Conservation (phyloP, 192 early-diverging fungal genomes). For the Cladochytrium replicatum region DNA sequence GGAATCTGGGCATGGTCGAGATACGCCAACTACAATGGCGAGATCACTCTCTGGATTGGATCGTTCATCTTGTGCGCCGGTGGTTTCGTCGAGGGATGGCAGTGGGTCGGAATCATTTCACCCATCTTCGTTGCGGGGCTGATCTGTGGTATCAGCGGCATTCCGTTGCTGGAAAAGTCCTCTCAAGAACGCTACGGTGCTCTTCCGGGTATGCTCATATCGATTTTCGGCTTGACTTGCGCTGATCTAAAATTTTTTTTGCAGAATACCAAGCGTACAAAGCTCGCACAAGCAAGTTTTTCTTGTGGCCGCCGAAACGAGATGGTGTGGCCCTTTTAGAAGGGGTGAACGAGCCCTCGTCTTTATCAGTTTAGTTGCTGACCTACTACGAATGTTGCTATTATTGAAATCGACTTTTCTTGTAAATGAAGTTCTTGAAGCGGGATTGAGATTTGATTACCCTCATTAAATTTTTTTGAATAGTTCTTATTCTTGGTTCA, state of each 20-base stretch:
- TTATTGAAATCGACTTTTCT: too few relatives aligned
- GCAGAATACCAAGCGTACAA: slow-evolving; percentile 31
- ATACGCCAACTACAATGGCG: slow-evolving; percentile 47
- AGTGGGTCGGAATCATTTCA: slow-evolving; percentile 34
- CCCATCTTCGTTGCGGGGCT: slow-evolving; percentile 40
- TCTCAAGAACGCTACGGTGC: slow-evolving; percentile 31
- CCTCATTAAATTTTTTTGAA: too few relatives aligned
- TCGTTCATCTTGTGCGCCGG: slow-evolving; percentile 33
- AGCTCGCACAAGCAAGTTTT: slow-evolving; percentile 28
- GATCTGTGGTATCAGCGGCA: slow-evolving; percentile 28
- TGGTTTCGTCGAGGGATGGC: slow-evolving; percentile 37
- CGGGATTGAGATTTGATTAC: too few relatives aligned
- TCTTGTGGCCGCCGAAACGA: slow-evolving; percentile 35
- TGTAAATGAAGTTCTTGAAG: too few relatives aligned
- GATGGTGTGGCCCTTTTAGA: too few relatives aligned
- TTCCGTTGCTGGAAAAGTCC: slow-evolving; percentile 27
- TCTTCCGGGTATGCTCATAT: slow-evolving; percentile 11
- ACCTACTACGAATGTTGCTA: too few relatives aligned
- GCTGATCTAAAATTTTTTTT: too few relatives aligned
- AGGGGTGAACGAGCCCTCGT: too few relatives aligned
- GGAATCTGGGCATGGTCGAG: slow-evolving; percentile 36
- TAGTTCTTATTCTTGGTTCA: too few relatives aligned
- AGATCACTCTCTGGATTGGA: slow-evolving; percentile 40
- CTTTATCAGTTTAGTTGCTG: too few relatives aligned
- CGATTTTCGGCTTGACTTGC: too few relatives aligned